phyloP scores from a whole-genome alignment of 345 rosid species.

The Acer negundo region DNA sequence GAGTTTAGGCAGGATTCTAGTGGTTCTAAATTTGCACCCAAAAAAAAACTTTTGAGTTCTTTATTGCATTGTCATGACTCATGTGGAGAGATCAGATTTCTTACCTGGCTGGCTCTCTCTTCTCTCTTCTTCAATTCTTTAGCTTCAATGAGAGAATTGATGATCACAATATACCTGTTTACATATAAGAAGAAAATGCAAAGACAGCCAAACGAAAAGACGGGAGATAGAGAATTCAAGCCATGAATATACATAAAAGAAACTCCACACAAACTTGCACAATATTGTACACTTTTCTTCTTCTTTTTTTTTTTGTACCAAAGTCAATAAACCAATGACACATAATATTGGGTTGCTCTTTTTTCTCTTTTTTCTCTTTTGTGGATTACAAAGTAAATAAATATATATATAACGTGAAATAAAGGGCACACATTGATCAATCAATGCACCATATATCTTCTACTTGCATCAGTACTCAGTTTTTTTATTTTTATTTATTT shows the following conservation, averaged over 20 bases:
- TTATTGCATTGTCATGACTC: conserved; percentile 18
- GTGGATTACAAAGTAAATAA: not conserved
- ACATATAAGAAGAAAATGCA: not conserved
- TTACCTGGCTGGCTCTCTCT: conserved; percentile 28
- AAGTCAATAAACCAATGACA: conserved; percentile 26
- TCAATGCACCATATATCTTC: conserved; percentile 12
- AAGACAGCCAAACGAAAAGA: not conserved
- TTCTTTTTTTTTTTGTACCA: conserved; percentile 12
- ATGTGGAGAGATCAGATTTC: conserved; percentile 27
- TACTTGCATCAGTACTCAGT: conserved; percentile 15
- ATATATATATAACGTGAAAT: conserved; percentile 14
- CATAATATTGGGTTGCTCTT: conserved; percentile 17
- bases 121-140: not conserved
- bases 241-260: no score
- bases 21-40: conserved; percentile 9
- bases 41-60: not conserved
- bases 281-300: conserved; percentile 28
- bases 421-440: not conserved
- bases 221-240: conserved; percentile 11
- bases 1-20: conserved; percentile 26
- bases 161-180: not conserved
- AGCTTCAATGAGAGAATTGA: not conserved
- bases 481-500: not conserved
- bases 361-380: conserved; percentile 13
- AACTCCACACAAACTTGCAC: conserved; percentile 32